Evolutionary conservation across 2,329 filamentous ascomycete species (phyloP).

Genomic region (Colletotrichum limetticola): DNA sequence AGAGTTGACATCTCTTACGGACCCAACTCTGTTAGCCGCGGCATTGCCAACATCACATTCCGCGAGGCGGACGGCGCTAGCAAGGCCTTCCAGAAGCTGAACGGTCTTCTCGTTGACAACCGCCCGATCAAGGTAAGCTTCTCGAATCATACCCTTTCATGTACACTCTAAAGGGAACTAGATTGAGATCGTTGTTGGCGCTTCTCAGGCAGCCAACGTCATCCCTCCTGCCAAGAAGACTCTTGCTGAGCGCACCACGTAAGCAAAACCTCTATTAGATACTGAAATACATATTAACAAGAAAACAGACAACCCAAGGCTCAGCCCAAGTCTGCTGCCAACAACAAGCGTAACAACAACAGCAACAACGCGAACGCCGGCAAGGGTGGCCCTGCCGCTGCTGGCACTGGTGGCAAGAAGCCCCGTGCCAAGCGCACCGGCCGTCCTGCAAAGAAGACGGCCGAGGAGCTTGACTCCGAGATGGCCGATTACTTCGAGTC

Average conservation of each 20-base stretch:
- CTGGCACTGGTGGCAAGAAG: slow-evolving; percentile 62
- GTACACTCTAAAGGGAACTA: slow-evolving; percentile 49
- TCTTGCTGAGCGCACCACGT: slow-evolving; percentile 84
- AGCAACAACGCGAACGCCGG: slow-evolving; percentile 63
- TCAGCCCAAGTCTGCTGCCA: slow-evolving; percentile 85
- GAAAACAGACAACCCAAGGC: slow-evolving; percentile 68
- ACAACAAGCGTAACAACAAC: slow-evolving; percentile 66
- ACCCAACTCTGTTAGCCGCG: slow-evolving; percentile 89
- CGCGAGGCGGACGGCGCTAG: slow-evolving; percentile 81
- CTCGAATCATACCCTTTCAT: neutral
- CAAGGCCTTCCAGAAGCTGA: slow-evolving; percentile 85
- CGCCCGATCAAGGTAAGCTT: slow-evolving; percentile 84
- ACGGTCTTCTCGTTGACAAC: slow-evolving; percentile 90
- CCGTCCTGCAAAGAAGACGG: slow-evolving; percentile 84
- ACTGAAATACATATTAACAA: slow-evolving; percentile 37
- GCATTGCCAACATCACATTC: slow-evolving; percentile 92
- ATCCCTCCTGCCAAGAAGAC: slow-evolving; percentile 74
- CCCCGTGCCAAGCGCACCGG: slow-evolving; percentile 66
- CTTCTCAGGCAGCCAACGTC: slow-evolving; percentile 75
- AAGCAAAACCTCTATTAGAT: slow-evolving; percentile 46
- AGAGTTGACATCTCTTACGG: slow-evolving; percentile 92
- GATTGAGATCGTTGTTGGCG: slow-evolving; percentile 92
- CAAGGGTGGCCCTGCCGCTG: slow-evolving; percentile 52
- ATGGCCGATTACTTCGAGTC: slow-evolving; percentile 94
- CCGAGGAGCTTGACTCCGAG: slow-evolving; percentile 94